These are phyloP conservation scores for Naganishia liquefaciens DNA, from an alignment of 1,284 basidiomycete species.

Conservation along the genomic window DNA sequence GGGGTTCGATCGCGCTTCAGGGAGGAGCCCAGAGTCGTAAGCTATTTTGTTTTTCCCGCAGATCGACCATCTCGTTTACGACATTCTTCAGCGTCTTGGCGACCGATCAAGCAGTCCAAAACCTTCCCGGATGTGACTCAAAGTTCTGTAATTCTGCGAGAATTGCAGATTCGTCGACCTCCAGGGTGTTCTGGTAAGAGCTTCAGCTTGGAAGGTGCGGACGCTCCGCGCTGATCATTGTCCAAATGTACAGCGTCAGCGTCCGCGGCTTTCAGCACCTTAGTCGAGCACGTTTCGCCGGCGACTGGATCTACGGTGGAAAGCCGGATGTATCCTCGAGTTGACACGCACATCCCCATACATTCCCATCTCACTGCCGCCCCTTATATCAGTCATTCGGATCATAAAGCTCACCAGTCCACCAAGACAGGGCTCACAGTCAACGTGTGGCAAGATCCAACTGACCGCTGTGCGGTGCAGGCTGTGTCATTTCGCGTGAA, in stretches of 20 bases:
- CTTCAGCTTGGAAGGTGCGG: constrained; percentile 9
- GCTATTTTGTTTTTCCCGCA: neutral
- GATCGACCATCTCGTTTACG: neutral
- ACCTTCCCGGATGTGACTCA: neutral
- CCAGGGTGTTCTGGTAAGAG: constrained; percentile 11
- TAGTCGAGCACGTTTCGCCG: constrained; percentile 56
- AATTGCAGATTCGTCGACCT: constrained; percentile 13
- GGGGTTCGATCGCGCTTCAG: constrained; percentile 30
- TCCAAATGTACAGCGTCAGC: neutral
- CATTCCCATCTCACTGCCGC: constrained; percentile 68
- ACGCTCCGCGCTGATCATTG: constrained; percentile 9
- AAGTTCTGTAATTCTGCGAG: constrained; percentile 16
- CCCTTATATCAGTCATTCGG: constrained; percentile 60
- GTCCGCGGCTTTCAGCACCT: constrained; percentile 28
- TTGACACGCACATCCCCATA: constrained; percentile 57
- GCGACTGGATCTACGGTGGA: constrained; percentile 62
- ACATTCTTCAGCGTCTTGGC: neutral
- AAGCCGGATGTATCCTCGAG: constrained; percentile 67
- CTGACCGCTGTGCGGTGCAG: constrained; percentile 56
- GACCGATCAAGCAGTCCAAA: constrained; percentile 12
- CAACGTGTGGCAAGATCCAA: constrained; percentile 50
- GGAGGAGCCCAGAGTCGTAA: neutral
- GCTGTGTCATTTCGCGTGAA: constrained; percentile 63
- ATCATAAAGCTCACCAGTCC: neutral
- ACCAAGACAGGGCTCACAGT: constrained; percentile 36